Evolutionary conservation across 202 grass and related monocot genomes (phyloP).

Genomic region (Digitaria exilis): DNA sequence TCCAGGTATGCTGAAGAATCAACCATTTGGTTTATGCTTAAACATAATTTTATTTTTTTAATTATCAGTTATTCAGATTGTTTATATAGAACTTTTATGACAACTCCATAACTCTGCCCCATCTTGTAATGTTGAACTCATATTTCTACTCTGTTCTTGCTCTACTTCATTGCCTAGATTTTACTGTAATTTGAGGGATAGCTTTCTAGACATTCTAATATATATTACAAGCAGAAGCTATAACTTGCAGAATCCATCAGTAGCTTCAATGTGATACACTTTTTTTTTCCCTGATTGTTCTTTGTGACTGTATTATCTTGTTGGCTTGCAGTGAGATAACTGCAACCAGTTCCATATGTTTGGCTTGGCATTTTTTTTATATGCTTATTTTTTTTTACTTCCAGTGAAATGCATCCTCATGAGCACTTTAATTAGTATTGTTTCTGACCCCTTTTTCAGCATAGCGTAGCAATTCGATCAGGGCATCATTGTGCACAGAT

Average conservation of each 20-base stretch:
- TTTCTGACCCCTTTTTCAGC: constrained; percentile 52
- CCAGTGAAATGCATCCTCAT: neutral
- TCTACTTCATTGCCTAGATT: neutral
- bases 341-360: neutral
- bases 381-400: neutral
- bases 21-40: neutral
- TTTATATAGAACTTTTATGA: neutral
- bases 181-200: neutral
- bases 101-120: neutral
- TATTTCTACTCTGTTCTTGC: neutral
- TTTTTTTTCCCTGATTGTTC: neutral
- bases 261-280: no score
- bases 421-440: neutral
- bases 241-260: neutral
- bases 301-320: neutral
- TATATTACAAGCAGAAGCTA: constrained; percentile 7
- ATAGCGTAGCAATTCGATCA: constrained; percentile 78
- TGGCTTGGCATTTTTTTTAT: neutral
- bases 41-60: constrained; percentile 21
- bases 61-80: neutral
- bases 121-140: neutral
- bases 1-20: constrained; percentile 55
- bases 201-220: neutral
- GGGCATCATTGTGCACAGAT: constrained; percentile 93
- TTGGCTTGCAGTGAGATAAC: neutral